These are phyloP conservation scores for Hymenoscyphus infarciens DNA, from an alignment of 2,329 filamentous ascomycete species.

Conservation along the genomic window DNA sequence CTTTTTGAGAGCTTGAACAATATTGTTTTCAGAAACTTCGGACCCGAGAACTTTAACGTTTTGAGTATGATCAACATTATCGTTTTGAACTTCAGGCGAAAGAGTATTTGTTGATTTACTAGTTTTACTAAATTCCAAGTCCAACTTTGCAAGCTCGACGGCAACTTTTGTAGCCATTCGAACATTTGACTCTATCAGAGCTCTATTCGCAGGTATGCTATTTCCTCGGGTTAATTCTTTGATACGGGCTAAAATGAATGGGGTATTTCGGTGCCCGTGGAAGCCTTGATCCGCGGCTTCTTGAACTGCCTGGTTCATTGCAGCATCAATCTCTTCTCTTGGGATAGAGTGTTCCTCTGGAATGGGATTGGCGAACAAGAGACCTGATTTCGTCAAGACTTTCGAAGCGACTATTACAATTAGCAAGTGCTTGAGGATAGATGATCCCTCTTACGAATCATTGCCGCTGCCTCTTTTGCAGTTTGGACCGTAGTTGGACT, in stretches of 20 bases:
- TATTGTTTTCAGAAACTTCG: no score
- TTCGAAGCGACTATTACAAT: background rate
- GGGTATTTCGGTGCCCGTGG: slow-evolving; percentile 64
- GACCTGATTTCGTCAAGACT: slow-evolving; percentile 52
- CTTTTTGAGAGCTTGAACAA: no score
- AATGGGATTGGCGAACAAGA: slow-evolving; percentile 84
- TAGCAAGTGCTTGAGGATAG: background rate
- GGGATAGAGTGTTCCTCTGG: slow-evolving; percentile 57
- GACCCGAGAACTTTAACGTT: no score
- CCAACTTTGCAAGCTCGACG: slow-evolving; percentile 41
- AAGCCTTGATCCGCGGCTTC: slow-evolving; percentile 52
- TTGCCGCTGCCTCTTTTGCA: slow-evolving; percentile 81
- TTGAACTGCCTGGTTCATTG: slow-evolving; percentile 53
- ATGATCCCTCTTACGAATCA: slow-evolving; percentile 60
- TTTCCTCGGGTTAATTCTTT: slow-evolving; percentile 62
- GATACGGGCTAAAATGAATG: slow-evolving; percentile 65
- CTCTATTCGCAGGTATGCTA: slow-evolving; percentile 60
- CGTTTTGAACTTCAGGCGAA: background rate
- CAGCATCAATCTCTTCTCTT: slow-evolving; percentile 53
- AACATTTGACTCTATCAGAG: slow-evolving; percentile 65
- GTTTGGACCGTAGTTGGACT: slow-evolving; percentile 73
- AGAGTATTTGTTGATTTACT: background rate
- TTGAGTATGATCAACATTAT: no score
- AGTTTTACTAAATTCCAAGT: background rate
- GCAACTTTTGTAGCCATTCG: slow-evolving; percentile 62